phyloP scores from a whole-genome alignment of 177 flowering plant species.

The Vitis hybrid region DNA sequence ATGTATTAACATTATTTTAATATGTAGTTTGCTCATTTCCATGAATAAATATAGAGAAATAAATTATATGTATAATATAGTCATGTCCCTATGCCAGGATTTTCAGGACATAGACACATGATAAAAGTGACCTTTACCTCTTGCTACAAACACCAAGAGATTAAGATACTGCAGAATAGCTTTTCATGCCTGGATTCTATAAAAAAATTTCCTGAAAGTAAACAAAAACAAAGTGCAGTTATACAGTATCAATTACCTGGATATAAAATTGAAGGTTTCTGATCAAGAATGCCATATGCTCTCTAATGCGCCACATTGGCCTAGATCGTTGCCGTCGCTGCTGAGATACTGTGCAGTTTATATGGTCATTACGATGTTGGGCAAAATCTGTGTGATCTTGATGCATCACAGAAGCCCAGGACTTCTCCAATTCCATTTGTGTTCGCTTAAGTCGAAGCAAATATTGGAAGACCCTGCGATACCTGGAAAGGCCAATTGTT shows the following conservation, averaged over 20 bases:
- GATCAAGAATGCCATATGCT: constrained; percentile 96
- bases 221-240: background rate
- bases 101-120: too few relatives aligned
- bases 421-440: constrained; percentile 98
- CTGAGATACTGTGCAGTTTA: constrained; percentile 50
- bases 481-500: constrained; percentile 40
- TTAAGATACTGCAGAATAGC: too few relatives aligned
- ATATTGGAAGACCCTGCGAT: constrained; percentile 80
- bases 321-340: constrained; percentile 69
- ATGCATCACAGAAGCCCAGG: constrained; percentile 98
- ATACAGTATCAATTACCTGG: constrained; percentile 48
- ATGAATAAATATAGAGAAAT: too few relatives aligned
- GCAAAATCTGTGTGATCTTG: constrained; percentile 93
- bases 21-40: too few relatives aligned
- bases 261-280: constrained; percentile 96
- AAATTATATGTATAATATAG: background rate
- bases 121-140: too few relatives aligned
- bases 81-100: too few relatives aligned
- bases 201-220: background rate
- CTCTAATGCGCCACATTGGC: constrained; percentile 96
- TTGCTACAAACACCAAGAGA: too few relatives aligned
- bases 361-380: constrained; percentile 51
- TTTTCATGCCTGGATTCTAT: background rate
- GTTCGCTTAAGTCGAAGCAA: constrained; percentile 88
- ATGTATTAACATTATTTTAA: too few relatives aligned